Percentiles rank a stretch among this genome's conserved stretches.
These are phyloP conservation scores for Areca catechu DNA, from an alignment of 176 grass and related monocot species.

Conservation along the genomic window DNA sequence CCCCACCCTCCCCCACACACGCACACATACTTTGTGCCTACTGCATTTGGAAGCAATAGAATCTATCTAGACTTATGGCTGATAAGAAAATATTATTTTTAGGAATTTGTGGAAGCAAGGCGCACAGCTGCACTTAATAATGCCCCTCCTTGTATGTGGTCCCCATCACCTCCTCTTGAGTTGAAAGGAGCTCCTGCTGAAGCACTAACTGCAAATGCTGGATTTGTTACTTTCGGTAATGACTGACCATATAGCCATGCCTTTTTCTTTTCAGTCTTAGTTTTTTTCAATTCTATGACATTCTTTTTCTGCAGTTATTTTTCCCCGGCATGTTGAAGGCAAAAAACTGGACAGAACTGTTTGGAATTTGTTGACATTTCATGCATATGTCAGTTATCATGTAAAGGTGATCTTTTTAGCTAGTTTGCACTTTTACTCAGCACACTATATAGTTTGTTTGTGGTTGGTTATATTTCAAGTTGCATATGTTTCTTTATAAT, in stretches of 20 bases:
- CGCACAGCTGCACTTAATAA: constrained; percentile 71
- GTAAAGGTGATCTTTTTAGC: constrained; percentile 54
- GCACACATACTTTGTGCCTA: no score
- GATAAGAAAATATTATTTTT: constrained; percentile 11
- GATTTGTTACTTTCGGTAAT: constrained; percentile 99
- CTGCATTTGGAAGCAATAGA: no score
- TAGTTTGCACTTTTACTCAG: no score
- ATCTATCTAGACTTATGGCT: neutral
- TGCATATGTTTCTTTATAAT: constrained; percentile 2
- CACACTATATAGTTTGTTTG: neutral
- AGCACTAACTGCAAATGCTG: constrained; percentile 87
- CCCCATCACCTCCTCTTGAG: constrained; percentile 65
- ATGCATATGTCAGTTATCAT: constrained; percentile 99
- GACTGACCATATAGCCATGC: neutral
- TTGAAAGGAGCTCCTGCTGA: constrained; percentile 72
- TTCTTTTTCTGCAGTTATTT: constrained; percentile 65
- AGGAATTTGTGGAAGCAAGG: constrained; percentile 99
- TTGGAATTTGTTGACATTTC: constrained; percentile 98
- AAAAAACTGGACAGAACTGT: constrained; percentile 90
- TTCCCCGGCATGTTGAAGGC: constrained; percentile 80
- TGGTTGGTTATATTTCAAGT: neutral
- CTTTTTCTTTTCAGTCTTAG: constrained; percentile 7
- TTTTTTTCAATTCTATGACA: constrained; percentile 18
- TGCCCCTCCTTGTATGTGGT: constrained; percentile 93
- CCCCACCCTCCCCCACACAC: no score